Evolutionary conservation across 1,284 basidiomycete species (phyloP).

Genomic region (Rhodotorula sp.): DNA sequence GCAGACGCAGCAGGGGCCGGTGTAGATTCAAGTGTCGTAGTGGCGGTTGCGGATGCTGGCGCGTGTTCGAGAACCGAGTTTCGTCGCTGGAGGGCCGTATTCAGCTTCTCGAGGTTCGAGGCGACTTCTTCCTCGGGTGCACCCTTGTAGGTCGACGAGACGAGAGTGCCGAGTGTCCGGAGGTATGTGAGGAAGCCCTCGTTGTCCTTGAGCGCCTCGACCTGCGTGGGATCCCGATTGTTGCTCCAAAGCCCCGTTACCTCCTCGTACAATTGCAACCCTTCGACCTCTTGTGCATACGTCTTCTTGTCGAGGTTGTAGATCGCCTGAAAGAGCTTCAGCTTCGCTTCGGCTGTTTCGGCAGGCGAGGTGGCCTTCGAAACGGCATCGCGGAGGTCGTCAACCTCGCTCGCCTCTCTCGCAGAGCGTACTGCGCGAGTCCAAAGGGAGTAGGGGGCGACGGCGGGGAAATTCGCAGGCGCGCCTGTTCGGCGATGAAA

Average conservation of each 20-base stretch:
- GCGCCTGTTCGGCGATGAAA: not conserved
- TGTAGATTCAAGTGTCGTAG: too few species aligned
- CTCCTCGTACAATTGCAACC: slow-evolving; percentile 25
- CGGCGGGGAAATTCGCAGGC: not conserved
- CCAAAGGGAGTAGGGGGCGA: slow-evolving; percentile 4
- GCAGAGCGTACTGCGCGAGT: not conserved
- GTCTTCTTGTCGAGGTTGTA: not conserved
- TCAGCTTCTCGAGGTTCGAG: slow-evolving; percentile 21
- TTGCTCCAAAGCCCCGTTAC: slow-evolving; percentile 17
- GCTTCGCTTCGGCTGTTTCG: not conserved
- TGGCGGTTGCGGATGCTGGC: not conserved
- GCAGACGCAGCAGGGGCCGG: not conserved
- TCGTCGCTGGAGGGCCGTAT: slow-evolving; percentile 15
- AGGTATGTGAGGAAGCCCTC: slow-evolving; percentile 30
- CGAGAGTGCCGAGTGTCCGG: slow-evolving; percentile 21
- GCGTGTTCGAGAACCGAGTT: slow-evolving; percentile 9
- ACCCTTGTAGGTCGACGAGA: not conserved
- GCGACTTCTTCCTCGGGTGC: not conserved
- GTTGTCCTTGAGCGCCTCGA: slow-evolving; percentile 17
- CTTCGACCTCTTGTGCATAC: not conserved
- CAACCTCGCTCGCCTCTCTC: not conserved
- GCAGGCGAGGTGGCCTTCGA: not conserved
- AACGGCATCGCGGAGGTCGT: slow-evolving; percentile 3
- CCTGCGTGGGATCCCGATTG: not conserved
- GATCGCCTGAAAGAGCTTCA: not conserved